Conservation (phyloP, 176 grass and related monocot species). For the Canna indica region DNA sequence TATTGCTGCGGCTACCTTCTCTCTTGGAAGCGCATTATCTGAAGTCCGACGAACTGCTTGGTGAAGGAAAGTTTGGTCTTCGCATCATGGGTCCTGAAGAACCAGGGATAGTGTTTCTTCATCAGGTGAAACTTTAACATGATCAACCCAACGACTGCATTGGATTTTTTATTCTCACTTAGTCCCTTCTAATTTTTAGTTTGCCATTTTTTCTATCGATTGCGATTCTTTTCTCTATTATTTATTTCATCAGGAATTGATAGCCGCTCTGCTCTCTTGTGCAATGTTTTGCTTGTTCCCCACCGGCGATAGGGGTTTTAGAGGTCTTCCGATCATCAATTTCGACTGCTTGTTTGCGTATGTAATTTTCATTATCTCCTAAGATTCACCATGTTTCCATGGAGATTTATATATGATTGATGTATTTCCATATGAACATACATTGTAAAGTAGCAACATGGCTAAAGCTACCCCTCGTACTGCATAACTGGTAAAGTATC, state of each 20-base stretch:
- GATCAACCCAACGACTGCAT: not conserved
- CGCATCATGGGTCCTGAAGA: slow-evolving; percentile 46
- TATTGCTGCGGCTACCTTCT: slow-evolving; percentile 53
- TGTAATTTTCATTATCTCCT: not conserved
- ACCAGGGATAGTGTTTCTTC: slow-evolving; percentile 41
- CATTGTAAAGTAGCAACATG: too few species aligned
- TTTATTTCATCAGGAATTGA: slow-evolving; percentile 39
- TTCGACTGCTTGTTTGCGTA: slow-evolving; percentile 76
- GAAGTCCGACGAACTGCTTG: slow-evolving; percentile 20
- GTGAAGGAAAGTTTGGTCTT: slow-evolving; percentile 34
- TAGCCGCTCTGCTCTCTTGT: slow-evolving; percentile 66
- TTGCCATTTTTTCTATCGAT: not conserved
- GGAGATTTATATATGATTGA: not conserved
- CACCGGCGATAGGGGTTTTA: slow-evolving; percentile 36
- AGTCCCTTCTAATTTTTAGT: not conserved
- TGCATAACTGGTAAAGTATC: too few species aligned
- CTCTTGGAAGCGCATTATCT: slow-evolving; percentile 71
- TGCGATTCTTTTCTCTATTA: not conserved
- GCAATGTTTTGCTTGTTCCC: slow-evolving; percentile 86
- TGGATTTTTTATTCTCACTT: not conserved
- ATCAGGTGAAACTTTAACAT: slow-evolving; percentile 27
- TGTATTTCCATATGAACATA: too few species aligned
- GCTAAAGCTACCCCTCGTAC: too few species aligned
- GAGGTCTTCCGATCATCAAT: slow-evolving; percentile 55
- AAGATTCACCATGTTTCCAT: not conserved